Conservation (phyloP, 495 filamentous ascomycete species). For the Xylaria acuta region DNA sequence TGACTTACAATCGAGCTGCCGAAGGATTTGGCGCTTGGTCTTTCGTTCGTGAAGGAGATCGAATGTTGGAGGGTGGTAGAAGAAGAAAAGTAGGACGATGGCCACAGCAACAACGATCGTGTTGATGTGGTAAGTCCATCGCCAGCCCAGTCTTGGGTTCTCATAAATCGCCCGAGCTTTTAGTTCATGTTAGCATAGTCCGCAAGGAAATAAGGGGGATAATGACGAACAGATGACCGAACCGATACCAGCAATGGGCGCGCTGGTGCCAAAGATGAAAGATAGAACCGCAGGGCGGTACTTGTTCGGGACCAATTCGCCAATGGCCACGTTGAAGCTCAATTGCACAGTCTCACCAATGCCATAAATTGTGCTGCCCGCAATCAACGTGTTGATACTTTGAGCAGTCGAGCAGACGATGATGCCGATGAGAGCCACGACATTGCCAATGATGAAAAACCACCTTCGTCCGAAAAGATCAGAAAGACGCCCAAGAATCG, state of each 20-base stretch:
- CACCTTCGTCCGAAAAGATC: conserved; percentile 63
- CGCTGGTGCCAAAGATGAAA: conserved; percentile 46
- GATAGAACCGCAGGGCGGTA: conserved; percentile 45
- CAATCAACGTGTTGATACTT: conserved; percentile 52
- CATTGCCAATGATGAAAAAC: conserved; percentile 53
- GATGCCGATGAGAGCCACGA: conserved; percentile 50
- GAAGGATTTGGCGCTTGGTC: conserved; percentile 41
- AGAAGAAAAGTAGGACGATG: conserved; percentile 46
- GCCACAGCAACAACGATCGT: conserved; percentile 49
- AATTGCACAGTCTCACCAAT: conserved; percentile 47
- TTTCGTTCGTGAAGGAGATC: conserved; percentile 41
- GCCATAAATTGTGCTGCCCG: conserved; percentile 44
- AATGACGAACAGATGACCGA: conserved; percentile 40
- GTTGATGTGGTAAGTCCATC: conserved; percentile 54
- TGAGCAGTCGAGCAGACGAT: conserved; percentile 54
- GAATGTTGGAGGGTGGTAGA: conserved; percentile 49
- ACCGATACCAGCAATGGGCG: conserved; percentile 51
- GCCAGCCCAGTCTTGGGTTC: conserved; percentile 48
- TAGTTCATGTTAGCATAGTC: conserved; percentile 14
- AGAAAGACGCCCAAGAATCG: conserved; percentile 53
- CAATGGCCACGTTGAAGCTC: conserved; percentile 52
- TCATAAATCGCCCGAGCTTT: conserved; percentile 44
- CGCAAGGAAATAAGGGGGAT: neutral
- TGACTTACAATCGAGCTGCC: conserved; percentile 50
- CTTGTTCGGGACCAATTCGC: conserved; percentile 56